Base-by-base conservation (phyloP, 1,284 basidiomycete species). In the Ustilago esculenta region DNA sequence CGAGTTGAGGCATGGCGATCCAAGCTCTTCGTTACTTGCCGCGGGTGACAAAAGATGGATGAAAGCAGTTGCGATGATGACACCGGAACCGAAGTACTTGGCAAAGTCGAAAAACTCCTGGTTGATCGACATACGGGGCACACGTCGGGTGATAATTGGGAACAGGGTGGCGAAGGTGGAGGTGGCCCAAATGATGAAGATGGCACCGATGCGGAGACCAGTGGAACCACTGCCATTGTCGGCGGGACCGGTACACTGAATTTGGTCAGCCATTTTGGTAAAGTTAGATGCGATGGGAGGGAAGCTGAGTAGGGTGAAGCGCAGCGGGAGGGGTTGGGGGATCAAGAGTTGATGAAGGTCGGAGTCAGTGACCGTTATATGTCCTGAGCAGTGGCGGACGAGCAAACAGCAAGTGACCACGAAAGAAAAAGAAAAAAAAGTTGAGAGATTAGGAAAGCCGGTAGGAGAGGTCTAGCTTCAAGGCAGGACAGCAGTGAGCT, bases 21-120 rank as follows among this genome's bases (percentile, higher is more conserved):
- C 37, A 2, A 81, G 61, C 48, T 69, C 77, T 18, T 81, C 79
- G n/a, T 57, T 44, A 21, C 70, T 55, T 7, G 59, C 52, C 10
- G 59, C 79, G 1, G 79, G 77, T 30, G 59, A 58, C 5, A 81
- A 50, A 1, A 81, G 51, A 46, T 85, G 85, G 33, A 85, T 84
- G 60, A 85, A 84, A 3, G 83, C 83, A 5, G 95, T 98, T 0
- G 92, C 92, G 67, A 98, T 91, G 53, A 85, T 81, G 61, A 77
- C 67, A 48, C 46, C 71, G 8, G 92, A 93, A 42, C 95, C 95
- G 83, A 97, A 97, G 84, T 91, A 98, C 83, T 95, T 96, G 25
- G 91, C 90, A 79, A 95, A 93, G 56, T 71, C 72, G 69, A 76
- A 79, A 20, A 74, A 56, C 10, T 65, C 37, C 1, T 54, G 60